Evolutionary conservation across 805 yeast species (phyloP), one percentile per base, ranked within the genome.

Genomic region (Myxozyma monticola): DNA sequence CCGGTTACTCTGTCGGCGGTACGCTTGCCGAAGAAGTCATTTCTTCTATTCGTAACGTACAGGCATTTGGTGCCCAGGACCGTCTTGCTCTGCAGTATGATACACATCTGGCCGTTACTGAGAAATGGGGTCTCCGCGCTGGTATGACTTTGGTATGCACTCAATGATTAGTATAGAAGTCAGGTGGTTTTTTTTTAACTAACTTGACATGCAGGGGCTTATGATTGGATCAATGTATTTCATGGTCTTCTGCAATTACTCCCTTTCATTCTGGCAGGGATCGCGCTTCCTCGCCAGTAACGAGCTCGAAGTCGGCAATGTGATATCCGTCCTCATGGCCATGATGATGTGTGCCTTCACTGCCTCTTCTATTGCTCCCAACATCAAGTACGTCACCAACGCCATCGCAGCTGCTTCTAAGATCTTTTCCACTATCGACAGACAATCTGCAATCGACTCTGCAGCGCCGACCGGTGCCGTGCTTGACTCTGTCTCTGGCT

Each of bases 161-260:
- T 1, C 14, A 5, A 10, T 40, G 8, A 30, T 29, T 30, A n/a
- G n/a, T n/a, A n/a, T n/a, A 12, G 34, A 14, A 10, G 8, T 25
- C 12, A 12, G 14, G 2, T 18, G 7, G 2, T 28, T 42, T 20
- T n/a, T 31, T 9, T 3, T 14, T 22, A 36, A 9, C 37, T 41
- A 14, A 33, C 10, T n/a, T 14, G 14, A 25, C 15, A 24, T 34
- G 75, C 41, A 65, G 75, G 63, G 71, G 17, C 29, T 60, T 36
- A 70, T 72, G 75, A 62, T 71, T 15, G 71, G 68, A 5, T 39
- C 60, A 8, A 56, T 71, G 34, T 45, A 51, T 48, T 44, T 50
- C 24, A 86, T 53, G 84, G 84, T 69, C 95, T 95, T 28, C 69
- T 65, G 95, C 87, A 63, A 88, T 88, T 62, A 80, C 35, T 73